phyloP scores from a whole-genome alignment of 1,139 yeast species.

The Suhomyces bokatorum region DNA sequence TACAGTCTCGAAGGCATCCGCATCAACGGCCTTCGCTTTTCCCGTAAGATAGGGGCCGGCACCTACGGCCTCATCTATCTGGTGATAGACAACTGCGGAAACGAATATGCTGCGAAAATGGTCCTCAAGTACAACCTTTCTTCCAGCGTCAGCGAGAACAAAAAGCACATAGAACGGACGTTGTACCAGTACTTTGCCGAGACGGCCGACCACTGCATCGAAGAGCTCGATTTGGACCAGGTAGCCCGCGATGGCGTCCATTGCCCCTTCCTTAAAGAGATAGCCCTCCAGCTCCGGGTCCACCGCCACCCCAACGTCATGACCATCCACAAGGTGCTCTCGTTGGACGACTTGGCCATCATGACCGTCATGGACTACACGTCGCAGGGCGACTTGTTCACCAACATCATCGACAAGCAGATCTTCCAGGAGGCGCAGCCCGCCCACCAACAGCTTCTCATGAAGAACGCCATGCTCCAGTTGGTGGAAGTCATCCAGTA shows the following conservation, averaged over 20 bases:
- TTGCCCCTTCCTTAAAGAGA: slow-evolving; percentile 61
- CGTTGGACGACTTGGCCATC: slow-evolving; percentile 53
- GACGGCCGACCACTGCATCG: slow-evolving; percentile 18
- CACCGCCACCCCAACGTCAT: slow-evolving; percentile 77
- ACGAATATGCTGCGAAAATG: slow-evolving; percentile 71
- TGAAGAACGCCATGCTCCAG: slow-evolving; percentile 75
- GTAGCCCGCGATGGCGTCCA: slow-evolving; percentile 43
- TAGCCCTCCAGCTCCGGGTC: slow-evolving; percentile 69
- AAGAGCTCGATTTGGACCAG: slow-evolving; percentile 44
- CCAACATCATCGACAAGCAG: slow-evolving; percentile 70
- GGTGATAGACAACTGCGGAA: slow-evolving; percentile 54
- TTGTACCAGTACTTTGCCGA: slow-evolving; percentile 32
- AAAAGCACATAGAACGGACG: slow-evolving; percentile 33
- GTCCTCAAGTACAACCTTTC: slow-evolving; percentile 50
- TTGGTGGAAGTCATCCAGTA: slow-evolving; percentile 69
- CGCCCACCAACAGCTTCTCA: slow-evolving; percentile 36
- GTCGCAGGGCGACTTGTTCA: slow-evolving; percentile 80
- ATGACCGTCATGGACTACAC: slow-evolving; percentile 81
- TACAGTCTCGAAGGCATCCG: slow-evolving; percentile 25
- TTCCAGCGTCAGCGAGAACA: slow-evolving; percentile 31
- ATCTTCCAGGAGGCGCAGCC: slow-evolving; percentile 49
- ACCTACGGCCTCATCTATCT: slow-evolving; percentile 84
- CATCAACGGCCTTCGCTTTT: slow-evolving; percentile 46
- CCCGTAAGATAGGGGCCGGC: slow-evolving; percentile 77
- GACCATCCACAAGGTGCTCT: slow-evolving; percentile 72